phyloP scores from a whole-genome alignment of 139 green algal genomes.

The Volvox reticuliferus region DNA sequence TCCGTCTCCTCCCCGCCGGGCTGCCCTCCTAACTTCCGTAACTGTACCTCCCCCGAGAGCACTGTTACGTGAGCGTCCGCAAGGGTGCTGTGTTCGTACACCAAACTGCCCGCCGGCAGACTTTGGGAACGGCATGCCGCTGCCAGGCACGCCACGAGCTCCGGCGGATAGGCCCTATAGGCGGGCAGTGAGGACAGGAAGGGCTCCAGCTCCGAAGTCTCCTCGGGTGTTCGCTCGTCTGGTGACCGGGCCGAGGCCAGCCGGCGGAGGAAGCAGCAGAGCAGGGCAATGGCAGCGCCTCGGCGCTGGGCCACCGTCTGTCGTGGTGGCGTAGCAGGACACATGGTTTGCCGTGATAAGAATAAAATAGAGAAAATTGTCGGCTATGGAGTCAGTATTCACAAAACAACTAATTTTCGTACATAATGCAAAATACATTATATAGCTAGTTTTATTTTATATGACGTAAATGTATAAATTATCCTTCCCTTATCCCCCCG shows the following conservation, averaged over 20 bases:
- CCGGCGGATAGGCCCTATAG: background rate
- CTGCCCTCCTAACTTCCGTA: background rate
- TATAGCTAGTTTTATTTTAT: too few species aligned
- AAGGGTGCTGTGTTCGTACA: constrained; percentile 31
- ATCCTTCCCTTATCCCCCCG: too few species aligned
- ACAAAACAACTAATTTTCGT: too few species aligned
- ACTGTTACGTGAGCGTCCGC: constrained; percentile 36
- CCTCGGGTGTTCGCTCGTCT: constrained; percentile 39
- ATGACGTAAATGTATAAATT: too few species aligned
- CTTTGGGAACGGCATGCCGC: background rate
- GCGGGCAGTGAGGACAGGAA: constrained; percentile 72
- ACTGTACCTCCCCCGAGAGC: constrained; percentile 26
- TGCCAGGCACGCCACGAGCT: constrained; percentile 13
- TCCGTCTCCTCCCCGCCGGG: background rate
- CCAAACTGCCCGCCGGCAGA: constrained; percentile 18
- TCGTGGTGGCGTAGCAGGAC: background rate
- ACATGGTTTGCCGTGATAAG: too few species aligned
- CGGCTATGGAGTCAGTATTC: too few species aligned
- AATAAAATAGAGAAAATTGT: too few species aligned
- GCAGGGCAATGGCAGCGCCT: background rate
- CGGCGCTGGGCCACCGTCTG: constrained; percentile 10
- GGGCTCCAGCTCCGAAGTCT: constrained; percentile 81
- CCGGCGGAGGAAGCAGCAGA: constrained; percentile 21
- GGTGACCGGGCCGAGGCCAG: background rate
- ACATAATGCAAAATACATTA: too few species aligned